Base-by-base conservation (phyloP, 805 yeast species). In the Wickerhamomyces ciferrii region DNA sequence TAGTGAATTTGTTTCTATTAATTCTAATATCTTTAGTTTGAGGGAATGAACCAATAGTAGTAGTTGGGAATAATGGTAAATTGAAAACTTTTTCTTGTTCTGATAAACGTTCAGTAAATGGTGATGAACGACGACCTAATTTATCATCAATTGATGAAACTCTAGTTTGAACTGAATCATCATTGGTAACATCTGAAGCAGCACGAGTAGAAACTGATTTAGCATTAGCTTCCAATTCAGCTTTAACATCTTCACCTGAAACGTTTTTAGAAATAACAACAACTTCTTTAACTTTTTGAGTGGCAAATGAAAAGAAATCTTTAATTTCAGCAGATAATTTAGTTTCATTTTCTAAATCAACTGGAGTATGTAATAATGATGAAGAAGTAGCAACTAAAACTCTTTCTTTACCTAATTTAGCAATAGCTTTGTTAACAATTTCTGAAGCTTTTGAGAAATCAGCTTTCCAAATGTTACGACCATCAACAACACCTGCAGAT, bases 31-130 rank as follows among this genome's bases (percentile, higher is more conserved):
- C 99, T 81, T 90, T 89, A 72, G 99, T 94, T 82, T 94, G 99
- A 64, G 99, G 99, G 97, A 94, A 94, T 56, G 99, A 94, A 74
- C 99, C 99, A 72, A 94, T 94, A 65, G 99, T 94, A 71, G 99
- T 94, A 69, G 99, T 94, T 76, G 99, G 99, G 96, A 94, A 94
- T 67, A 87, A 76, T 61, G 99, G 99, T 71, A 94, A 79, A 80
- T 94, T 87, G 79, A 87, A 87, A 68, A 82, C 76, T 61, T 72
- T 75, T 78, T 87, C 79, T 79, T 94, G 99, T 62, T 83, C 91
- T 60, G 75, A 84, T 66, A 88, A 81, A 79, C 99, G 88, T 58
- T 71, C 77, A 61, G 85, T 81, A 83, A 94, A 94, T 53, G 94
- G 83, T 62, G 89, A 71, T 70, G 81, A 77, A 82, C 99, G 89